These are phyloP conservation scores for Fagopyrum tataricum DNA, from an alignment of 148 eudicot genomes.

Conservation along the genomic window DNA sequence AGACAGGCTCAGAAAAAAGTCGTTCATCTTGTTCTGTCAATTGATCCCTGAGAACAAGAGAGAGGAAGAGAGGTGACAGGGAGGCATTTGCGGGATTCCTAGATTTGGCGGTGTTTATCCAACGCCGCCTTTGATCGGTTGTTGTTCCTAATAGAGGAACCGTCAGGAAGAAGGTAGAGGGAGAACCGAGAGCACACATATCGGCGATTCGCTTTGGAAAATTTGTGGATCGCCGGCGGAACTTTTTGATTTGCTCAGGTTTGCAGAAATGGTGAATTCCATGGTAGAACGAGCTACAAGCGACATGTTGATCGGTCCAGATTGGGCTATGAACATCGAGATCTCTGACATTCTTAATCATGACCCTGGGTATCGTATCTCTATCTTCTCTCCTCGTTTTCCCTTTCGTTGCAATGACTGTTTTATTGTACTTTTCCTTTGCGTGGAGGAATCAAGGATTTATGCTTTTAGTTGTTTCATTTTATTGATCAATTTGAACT, in stretches of 20 bases:
- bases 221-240: slow-evolving; percentile 14
- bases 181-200: not conserved
- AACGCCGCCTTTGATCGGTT: slow-evolving; percentile 1
- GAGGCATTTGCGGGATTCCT: slow-evolving; percentile 5
- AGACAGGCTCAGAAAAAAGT: slow-evolving; percentile 4
- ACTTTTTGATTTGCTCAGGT: slow-evolving; percentile 5
- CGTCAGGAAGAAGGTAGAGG: not conserved
- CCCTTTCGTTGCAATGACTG: not conserved
- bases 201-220: slow-evolving; percentile 12
- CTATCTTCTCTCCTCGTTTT: not conserved
- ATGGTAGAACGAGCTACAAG: slow-evolving; percentile 90
- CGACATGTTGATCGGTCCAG: slow-evolving; percentile 86
- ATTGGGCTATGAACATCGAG: slow-evolving; percentile 98
- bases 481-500: not conserved
- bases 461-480: not conserved
- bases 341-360: slow-evolving; percentile 92
- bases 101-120: not conserved
- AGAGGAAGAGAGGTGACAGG: not conserved
- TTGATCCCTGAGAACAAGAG: slow-evolving; percentile 1
- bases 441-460: not conserved
- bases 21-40: slow-evolving; percentile 13
- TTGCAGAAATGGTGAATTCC: slow-evolving; percentile 63
- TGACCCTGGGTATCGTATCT: slow-evolving; percentile 56
- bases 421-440: not conserved
- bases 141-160: slow-evolving; percentile 5